These are phyloP conservation scores for Lactarius sp. DNA, from an alignment of 768 basidiomycete genomes.

Conservation along the genomic window DNA sequence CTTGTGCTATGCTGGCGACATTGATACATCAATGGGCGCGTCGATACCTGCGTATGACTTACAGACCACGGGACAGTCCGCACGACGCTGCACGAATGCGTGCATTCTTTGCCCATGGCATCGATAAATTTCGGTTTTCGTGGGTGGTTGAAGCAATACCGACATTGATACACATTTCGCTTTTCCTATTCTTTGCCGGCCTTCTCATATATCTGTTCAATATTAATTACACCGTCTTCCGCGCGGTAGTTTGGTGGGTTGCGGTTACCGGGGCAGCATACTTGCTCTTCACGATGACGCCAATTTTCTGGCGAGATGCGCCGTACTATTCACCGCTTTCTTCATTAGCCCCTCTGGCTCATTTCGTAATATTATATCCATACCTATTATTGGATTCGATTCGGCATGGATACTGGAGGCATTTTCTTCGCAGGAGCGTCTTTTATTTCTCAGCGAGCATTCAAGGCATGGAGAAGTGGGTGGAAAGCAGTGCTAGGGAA, in stretches of 20 bases:
- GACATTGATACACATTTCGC: neutral
- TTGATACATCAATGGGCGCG: neutral
- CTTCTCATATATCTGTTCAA: neutral
- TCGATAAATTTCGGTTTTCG: neutral
- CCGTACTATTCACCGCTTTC: neutral
- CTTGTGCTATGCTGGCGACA: neutral
- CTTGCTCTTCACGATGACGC: neutral
- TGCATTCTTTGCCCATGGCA: neutral
- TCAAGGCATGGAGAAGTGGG: neutral
- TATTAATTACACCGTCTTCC: neutral
- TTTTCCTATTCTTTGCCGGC: slow-evolving; percentile 1
- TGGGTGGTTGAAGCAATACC: neutral
- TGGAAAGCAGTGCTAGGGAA: neutral
- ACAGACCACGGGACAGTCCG: neutral
- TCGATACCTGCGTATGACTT: neutral
- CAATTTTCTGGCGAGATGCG: neutral
- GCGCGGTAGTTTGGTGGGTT: neutral
- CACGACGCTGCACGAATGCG: neutral
- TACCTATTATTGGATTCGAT: neutral
- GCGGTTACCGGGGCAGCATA: neutral
- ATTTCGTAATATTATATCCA: neutral
- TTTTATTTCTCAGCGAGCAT: neutral
- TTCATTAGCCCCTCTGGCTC: neutral
- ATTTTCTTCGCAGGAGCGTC: neutral
- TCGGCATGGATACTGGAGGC: no score